Conservation (phyloP, 441 rosid species). For the Metrosideros polymorpha region DNA sequence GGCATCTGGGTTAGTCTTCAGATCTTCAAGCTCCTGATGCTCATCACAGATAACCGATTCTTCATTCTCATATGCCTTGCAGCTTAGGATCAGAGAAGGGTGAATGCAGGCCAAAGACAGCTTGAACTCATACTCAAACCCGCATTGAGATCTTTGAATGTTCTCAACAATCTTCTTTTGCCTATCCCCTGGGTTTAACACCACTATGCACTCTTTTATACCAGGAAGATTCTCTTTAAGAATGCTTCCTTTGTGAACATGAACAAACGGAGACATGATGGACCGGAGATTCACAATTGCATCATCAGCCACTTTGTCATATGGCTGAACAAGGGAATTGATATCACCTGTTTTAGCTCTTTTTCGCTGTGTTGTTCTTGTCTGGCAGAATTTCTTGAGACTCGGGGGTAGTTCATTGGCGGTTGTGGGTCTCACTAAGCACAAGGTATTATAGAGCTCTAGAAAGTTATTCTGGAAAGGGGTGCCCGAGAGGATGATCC, state of each 20-base stretch:
- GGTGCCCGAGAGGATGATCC: constrained; percentile 72
- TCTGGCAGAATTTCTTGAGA: neutral
- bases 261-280: constrained; percentile 53
- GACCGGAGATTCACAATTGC: constrained; percentile 16
- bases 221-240: constrained; percentile 59
- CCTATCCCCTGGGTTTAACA: constrained; percentile 28
- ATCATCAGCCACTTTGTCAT: constrained; percentile 8
- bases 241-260: constrained; percentile 52
- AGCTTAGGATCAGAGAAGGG: constrained; percentile 37
- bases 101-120: constrained; percentile 49
- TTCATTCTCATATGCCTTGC: neutral
- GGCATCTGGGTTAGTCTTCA: constrained; percentile 20
- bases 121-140: constrained; percentile 19
- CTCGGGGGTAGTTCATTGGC: constrained; percentile 4
- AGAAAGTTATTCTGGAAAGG: constrained; percentile 75
- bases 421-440: constrained; percentile 39
- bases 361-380: constrained; percentile 11
- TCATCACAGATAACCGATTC: neutral
- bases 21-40: constrained; percentile 8
- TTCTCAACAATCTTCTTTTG: constrained; percentile 40
- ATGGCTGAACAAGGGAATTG: constrained; percentile 17
- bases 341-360: constrained; percentile 14
- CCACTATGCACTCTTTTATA: constrained; percentile 41
- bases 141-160: constrained; percentile 1
- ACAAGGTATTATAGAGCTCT: constrained; percentile 50